Conservation (phyloP, 306 rosid genomes). For the Lupinus albus region DNA sequence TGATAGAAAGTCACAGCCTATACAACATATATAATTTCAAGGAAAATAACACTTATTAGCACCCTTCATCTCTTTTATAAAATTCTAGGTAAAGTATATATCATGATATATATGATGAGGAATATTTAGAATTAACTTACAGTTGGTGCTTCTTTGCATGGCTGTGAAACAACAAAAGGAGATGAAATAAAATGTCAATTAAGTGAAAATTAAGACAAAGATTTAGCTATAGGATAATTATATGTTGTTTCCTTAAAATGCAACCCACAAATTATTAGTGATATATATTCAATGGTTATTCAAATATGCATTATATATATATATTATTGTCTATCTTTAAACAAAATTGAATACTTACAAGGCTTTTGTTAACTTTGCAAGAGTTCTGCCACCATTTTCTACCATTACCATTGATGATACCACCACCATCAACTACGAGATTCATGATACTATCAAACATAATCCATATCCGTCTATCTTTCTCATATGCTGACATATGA, state of each 20-base stretch:
- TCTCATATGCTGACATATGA: constrained; percentile 45
- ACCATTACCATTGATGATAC: constrained; percentile 80
- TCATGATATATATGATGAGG: not conserved
- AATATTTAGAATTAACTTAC: constrained; percentile 51
- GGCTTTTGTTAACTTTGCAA: constrained; percentile 65
- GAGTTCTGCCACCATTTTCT: constrained; percentile 81
- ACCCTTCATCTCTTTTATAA: not conserved
- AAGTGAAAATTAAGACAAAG: not conserved
- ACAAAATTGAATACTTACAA: constrained; percentile 45
- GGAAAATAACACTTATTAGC: not conserved
- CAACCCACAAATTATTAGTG: not conserved
- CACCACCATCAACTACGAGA: constrained; percentile 72
- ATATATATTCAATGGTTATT: constrained; percentile 4
- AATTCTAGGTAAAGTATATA: not conserved
- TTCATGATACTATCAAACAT: constrained; percentile 46
- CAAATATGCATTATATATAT: not conserved
- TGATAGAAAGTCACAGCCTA: constrained; percentile 73
- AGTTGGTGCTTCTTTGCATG: constrained; percentile 71
- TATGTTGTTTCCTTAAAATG: constrained; percentile 14
- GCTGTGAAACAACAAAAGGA: constrained; percentile 51
- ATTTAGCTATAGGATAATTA: not conserved
- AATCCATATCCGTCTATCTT: constrained; percentile 56
- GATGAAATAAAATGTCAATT: not conserved
- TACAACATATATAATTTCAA: constrained; percentile 1
- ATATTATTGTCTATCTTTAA: not conserved